phyloP scores from a whole-genome alignment of 192 early-diverging fungal genomes.

The Backusella sp. region DNA sequence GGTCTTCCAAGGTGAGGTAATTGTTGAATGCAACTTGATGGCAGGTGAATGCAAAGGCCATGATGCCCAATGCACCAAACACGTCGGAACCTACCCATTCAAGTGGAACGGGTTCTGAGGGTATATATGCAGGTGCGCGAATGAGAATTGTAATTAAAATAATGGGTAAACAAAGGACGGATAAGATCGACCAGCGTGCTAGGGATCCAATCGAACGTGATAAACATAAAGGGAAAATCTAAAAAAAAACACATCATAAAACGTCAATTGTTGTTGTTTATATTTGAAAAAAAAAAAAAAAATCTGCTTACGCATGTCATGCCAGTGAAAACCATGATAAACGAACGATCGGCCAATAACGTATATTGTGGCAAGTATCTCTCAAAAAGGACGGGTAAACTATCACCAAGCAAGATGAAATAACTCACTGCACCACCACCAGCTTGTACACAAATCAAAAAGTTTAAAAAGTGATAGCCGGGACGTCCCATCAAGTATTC shows the following conservation, averaged over 20 bases:
- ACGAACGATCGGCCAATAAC: conserved; percentile 25
- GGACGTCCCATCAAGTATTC: conserved; percentile 50
- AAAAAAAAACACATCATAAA: neutral
- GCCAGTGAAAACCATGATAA: conserved; percentile 37
- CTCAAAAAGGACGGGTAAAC: conserved; percentile 41
- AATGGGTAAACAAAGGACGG: conserved; percentile 58
- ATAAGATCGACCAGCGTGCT: conserved; percentile 54
- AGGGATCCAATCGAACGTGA: conserved; percentile 63
- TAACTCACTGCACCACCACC: conserved; percentile 63
- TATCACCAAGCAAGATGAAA: conserved; percentile 53
- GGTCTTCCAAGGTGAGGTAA: conserved; percentile 51
- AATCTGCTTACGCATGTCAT: conserved; percentile 18
- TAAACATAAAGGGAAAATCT: conserved; percentile 62
- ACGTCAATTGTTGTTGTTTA: neutral
- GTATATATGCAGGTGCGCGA: conserved; percentile 52
- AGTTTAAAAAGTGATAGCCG: conserved; percentile 55
- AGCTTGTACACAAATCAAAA: conserved; percentile 57
- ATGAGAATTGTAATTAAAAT: conserved; percentile 61
- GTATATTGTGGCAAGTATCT: conserved; percentile 32
- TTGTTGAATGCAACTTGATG: conserved; percentile 64
- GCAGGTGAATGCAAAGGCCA: conserved; percentile 69
- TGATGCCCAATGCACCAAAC: conserved; percentile 62
- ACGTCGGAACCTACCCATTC: conserved; percentile 56
- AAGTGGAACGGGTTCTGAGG: conserved; percentile 43
- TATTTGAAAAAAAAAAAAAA: neutral